Evolutionary conservation across 805 yeast genomes (phyloP).

Genomic region (Brettanomyces bruxellensis): DNA sequence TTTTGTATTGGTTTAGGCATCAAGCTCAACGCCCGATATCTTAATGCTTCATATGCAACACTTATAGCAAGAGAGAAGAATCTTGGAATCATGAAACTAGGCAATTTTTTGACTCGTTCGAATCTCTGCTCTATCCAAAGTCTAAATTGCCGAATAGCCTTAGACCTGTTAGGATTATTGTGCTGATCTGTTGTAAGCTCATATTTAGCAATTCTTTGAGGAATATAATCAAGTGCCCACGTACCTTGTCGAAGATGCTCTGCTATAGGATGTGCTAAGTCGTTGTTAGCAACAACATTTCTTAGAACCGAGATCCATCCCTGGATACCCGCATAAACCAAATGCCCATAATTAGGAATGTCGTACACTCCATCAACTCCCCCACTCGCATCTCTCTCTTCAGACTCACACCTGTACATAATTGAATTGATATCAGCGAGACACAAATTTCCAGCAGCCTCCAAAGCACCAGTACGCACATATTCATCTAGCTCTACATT

Average conservation of each 20-base stretch:
- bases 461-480: conserved; percentile 67
- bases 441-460: conserved; percentile 53
- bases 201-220: conserved; percentile 52
- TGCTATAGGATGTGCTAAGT: conserved; percentile 78
- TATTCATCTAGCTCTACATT: conserved; percentile 55
- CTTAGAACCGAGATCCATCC: conserved; percentile 79
- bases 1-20: conserved; percentile 46
- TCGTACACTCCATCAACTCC: conserved; percentile 68
- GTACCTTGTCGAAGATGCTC: conserved; percentile 71
- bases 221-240: conserved; percentile 83
- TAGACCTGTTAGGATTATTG: conserved; percentile 22
- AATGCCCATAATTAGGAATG: conserved; percentile 63
- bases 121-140: conserved; percentile 65
- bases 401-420: conserved; percentile 73
- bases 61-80: conserved; percentile 81
- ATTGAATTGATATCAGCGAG: conserved; percentile 68
- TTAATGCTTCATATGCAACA: conserved; percentile 73
- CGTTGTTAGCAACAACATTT: conserved; percentile 54
- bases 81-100: conserved; percentile 77
- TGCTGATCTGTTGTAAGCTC: conserved; percentile 3
- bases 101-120: conserved; percentile 53
- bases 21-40: conserved; percentile 53
- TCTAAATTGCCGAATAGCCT: conserved; percentile 43
- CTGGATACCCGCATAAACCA: conserved; percentile 84
- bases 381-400: conserved; percentile 72